Base-by-base conservation (phyloP, 176 grass and related monocot species). In the Triticum dicoccoides region DNA sequence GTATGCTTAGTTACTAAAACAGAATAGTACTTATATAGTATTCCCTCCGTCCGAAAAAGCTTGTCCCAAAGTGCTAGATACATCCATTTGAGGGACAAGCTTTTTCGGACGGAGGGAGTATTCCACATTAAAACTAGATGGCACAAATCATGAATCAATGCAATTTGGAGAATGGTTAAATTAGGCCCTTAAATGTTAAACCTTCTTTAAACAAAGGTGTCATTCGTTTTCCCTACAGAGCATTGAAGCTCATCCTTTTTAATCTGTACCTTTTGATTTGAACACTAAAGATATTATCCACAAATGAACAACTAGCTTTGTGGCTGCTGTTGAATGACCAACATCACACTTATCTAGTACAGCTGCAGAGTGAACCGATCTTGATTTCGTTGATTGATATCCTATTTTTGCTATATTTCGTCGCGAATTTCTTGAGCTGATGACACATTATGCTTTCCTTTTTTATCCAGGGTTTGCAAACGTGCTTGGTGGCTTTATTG, bases 401-500 rank as follows among this genome's bases (percentile, higher is more conserved):
- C 56, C 2, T 47, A 37, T 75, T 24, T 24, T 91, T 70, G 21
- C 11, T 84, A 9, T 56, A n/a, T 41, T 61, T 59, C 7, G 2
- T 76, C 30, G 4, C 56, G 30, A 70, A 73, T 84, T 82, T 73
- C 52, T 24, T 75, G 49, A 84, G 10, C 76, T 88, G 62, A 24
- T 86, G 41, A 27, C 24, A 77, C 91, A 33, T 80, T 56, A 73
- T 83, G 32, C 37, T 63, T 49, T 64, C 17, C 61, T 39, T 83
- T 39, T 85, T 80, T 58, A 56, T 94, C 61, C 83, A 98, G 97
- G 97, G 97, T 88, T 80, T 99, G 77, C 97, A 99, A 96, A 99
- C 97, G 64, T 99, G 97, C 37, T 78, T 99, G 87, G 97, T 96
- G 37, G 92, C 94, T 75, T 94, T 99, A 54, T 80, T 99, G 88